Percentiles rank a stretch among this genome's conserved stretches.
Evolutionary conservation across 495 filamentous ascomycete species (phyloP).

Genomic region (Collariella sp.): DNA sequence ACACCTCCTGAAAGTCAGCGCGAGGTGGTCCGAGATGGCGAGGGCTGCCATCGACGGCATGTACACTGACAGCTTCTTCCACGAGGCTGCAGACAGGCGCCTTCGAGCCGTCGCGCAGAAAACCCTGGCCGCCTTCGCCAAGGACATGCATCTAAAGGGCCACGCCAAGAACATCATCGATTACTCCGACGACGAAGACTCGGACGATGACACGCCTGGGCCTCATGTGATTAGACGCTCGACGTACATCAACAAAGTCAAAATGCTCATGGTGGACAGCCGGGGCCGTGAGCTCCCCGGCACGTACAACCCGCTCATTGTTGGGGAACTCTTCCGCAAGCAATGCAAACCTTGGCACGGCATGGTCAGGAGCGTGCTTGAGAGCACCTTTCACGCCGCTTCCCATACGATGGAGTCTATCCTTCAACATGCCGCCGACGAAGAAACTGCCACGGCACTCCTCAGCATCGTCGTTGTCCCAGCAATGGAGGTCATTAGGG

Average conservation of each 20-base stretch:
- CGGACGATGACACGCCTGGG: not conserved
- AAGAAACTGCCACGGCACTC: not conserved
- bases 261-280: not conserved
- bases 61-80: not conserved
- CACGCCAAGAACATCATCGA: not conserved
- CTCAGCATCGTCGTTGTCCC: not conserved
- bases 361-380: not conserved
- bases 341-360: conserved; percentile 2
- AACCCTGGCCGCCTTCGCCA: not conserved
- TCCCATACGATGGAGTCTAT: not conserved
- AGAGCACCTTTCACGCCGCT: not conserved
- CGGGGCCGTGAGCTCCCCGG: conserved; percentile 5
- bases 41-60: not conserved
- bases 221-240: not conserved
- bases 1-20: conserved; percentile 1
- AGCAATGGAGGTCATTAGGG: not conserved
- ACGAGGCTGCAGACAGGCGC: not conserved
- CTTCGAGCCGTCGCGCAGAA: conserved; percentile 4
- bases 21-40: not conserved
- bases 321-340: conserved; percentile 2
- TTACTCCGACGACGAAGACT: too few species aligned
- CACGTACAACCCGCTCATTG: conserved; percentile 7
- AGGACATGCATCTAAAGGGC: not conserved
- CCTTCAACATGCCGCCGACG: not conserved
- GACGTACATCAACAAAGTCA: not conserved